Conservation (phyloP, 768 basidiomycete genomes). For the Trametes cubensis region DNA sequence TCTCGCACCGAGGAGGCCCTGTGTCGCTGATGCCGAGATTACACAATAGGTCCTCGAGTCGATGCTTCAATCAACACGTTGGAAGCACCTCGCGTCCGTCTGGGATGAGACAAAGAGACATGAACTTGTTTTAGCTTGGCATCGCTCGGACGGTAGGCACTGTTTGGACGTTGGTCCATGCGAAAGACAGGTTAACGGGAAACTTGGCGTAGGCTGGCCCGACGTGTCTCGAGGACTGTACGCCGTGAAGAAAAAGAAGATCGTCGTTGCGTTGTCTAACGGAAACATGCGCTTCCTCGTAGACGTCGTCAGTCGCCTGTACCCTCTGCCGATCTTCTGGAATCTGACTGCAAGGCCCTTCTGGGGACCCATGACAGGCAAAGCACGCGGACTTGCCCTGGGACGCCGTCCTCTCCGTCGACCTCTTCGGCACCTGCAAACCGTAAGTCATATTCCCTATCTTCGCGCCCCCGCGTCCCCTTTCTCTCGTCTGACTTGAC, state of each 20-base stretch:
- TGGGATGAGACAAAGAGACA: constrained; percentile 50
- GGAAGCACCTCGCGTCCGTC: constrained; percentile 46
- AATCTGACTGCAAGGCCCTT: no score
- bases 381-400: constrained; percentile 62
- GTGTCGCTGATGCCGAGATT: background rate
- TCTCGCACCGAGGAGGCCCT: no score
- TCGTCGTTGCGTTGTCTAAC: constrained; percentile 60
- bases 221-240: constrained; percentile 53
- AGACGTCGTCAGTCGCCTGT: constrained; percentile 49
- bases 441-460: constrained; percentile 46
- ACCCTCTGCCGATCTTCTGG: background rate
- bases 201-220: constrained; percentile 50
- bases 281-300: constrained; percentile 62
- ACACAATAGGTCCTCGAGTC: constrained; percentile 53
- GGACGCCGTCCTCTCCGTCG: constrained; percentile 62
- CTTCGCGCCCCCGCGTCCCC: no score
- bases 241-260: constrained; percentile 50
- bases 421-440: constrained; percentile 63
- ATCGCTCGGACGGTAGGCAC: constrained; percentile 47
- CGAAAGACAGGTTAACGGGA: no score
- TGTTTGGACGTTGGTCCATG: no score
- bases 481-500: no score
- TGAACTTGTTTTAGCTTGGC: constrained; percentile 57
- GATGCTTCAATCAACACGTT: constrained; percentile 51
- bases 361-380: constrained; percentile 43